Evolutionary conservation across 805 yeast species (phyloP).

Genomic region (Lachancea kluyveri): DNA sequence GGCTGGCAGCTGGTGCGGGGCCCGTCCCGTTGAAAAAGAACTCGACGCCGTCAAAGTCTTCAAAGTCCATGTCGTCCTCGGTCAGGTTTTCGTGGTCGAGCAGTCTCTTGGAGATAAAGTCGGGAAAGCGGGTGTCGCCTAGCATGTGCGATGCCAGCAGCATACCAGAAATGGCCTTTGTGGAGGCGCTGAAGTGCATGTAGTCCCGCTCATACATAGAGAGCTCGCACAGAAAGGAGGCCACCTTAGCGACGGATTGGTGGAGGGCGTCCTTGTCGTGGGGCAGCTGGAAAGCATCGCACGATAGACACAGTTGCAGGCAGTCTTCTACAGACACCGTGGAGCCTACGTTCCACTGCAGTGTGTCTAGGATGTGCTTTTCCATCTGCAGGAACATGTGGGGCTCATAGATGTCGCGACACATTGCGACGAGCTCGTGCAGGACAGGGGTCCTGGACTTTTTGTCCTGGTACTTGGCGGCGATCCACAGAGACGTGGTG

Average conservation of each 20-base stretch:
- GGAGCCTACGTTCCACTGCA: conserved; percentile 52
- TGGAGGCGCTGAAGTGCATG: conserved; percentile 39
- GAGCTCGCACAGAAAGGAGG: conserved; percentile 49
- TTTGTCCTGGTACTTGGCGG: conserved; percentile 69
- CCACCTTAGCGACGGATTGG: conserved; percentile 18
- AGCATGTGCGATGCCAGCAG: conserved; percentile 47
- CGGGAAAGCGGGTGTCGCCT: conserved; percentile 14
- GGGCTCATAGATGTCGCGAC: conserved; percentile 58
- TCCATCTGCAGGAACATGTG: conserved; percentile 75
- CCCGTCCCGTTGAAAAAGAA: background rate
- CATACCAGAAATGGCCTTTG: conserved; percentile 44
- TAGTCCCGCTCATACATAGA: conserved; percentile 45
- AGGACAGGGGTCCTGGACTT: conserved; percentile 61
- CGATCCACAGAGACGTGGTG: conserved; percentile 82
- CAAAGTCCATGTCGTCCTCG: background rate
- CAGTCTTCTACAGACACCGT: conserved; percentile 16
- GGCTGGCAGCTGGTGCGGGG: background rate
- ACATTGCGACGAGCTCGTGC: conserved; percentile 55
- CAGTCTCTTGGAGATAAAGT: background rate
- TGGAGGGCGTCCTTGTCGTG: background rate
- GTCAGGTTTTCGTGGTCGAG: background rate
- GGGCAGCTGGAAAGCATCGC: conserved; percentile 2
- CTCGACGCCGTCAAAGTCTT: background rate
- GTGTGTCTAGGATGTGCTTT: conserved; percentile 60
- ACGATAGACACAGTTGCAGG: conserved; percentile 10